A percentile compares a stretch with the other conserved stretches of the same genome.
Evolutionary conservation across 768 basidiomycete genomes (phyloP).

Genomic region (Lentinula aciculospora): DNA sequence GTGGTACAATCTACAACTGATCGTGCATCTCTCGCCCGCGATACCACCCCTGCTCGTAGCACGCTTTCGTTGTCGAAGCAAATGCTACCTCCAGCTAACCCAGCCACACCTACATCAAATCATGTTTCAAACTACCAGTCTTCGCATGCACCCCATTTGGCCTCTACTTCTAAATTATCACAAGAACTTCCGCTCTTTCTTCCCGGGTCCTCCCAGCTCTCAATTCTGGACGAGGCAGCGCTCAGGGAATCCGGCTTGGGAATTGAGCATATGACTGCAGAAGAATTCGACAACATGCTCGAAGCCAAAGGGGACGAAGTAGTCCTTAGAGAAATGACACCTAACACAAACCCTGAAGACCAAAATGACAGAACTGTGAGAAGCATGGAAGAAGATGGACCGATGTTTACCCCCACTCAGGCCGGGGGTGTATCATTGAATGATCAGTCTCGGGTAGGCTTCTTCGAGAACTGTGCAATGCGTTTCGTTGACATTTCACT

Average conservation of each 20-base stretch:
- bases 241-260: conserved; percentile 61
- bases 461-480: background rate
- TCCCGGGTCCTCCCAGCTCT: conserved; percentile 52
- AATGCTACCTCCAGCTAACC: conserved; percentile 7
- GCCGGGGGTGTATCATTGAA: background rate
- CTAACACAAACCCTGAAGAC: background rate
- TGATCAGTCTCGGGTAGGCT: background rate
- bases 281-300: conserved; percentile 56
- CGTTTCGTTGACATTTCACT: background rate
- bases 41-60: conserved; percentile 29
- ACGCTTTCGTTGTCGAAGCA: conserved; percentile 16
- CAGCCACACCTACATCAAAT: conserved; percentile 6
- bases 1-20: conserved; percentile 33
- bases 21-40: conserved; percentile 20
- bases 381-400: conserved; percentile 10
- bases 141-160: background rate
- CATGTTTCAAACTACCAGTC: conserved; percentile 8
- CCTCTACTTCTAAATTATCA: background rate
- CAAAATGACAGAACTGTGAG: conserved; percentile 10
- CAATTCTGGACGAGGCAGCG: conserved; percentile 44
- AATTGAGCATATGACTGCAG: conserved; percentile 57
- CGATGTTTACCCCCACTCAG: background rate
- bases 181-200: conserved; percentile 38
- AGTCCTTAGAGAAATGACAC: background rate
- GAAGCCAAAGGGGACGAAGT: conserved; percentile 59